Percentiles rank a stretch among this genome's conserved stretches.
Evolutionary conservation across 176 grass and related monocot species (phyloP).

Genomic region (Triticum timopheevii): DNA sequence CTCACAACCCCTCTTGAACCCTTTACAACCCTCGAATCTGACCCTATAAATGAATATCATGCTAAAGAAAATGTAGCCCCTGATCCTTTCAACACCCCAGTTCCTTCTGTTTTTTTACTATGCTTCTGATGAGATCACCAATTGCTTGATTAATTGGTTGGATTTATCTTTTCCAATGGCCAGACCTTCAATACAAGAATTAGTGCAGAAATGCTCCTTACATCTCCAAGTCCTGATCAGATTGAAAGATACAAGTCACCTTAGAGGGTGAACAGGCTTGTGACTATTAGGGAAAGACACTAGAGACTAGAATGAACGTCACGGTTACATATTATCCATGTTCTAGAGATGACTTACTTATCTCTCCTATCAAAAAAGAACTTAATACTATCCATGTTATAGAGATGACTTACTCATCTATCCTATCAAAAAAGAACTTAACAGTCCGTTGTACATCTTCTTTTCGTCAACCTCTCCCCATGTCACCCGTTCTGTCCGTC

Average conservation of each 20-base stretch:
- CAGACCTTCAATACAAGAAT: not conserved
- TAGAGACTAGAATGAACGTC: not conserved
- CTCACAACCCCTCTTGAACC: not conserved
- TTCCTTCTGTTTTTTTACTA: not conserved
- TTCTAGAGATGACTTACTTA: not conserved
- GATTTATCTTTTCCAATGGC: not conserved
- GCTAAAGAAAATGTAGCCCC: not conserved
- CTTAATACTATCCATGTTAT: not conserved
- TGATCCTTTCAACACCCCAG: not conserved
- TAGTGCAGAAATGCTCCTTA: not conserved
- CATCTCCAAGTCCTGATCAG: not conserved
- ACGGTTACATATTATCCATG: not conserved
- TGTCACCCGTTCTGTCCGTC: not conserved
- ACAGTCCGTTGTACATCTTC: not conserved
- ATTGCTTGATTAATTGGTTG: not conserved
- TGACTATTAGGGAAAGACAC: not conserved
- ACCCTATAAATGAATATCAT: not conserved
- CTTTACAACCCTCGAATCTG: not conserved
- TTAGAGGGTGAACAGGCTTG: not conserved
- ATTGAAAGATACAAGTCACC: not conserved
- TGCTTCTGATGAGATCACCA: not conserved
- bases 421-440: too few relatives aligned
- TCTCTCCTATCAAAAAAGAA: too few relatives aligned
- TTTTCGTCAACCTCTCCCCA: not conserved
- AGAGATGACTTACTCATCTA: not conserved